Base-by-base conservation (phyloP, 2,329 filamentous ascomycete species). In the Cryoendolithus antarcticus region DNA sequence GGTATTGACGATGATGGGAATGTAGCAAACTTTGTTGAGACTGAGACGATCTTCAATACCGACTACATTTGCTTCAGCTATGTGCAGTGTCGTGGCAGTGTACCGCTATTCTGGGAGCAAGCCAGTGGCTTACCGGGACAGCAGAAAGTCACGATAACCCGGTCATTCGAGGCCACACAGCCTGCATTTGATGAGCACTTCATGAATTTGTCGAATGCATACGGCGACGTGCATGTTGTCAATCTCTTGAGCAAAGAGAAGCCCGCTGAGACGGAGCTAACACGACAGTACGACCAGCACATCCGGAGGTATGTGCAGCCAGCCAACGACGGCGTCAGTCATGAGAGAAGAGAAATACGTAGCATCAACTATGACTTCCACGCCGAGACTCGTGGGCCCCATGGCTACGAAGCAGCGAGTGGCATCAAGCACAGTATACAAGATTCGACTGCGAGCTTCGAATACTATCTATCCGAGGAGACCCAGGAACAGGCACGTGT, bases 11-110 rank as follows among this genome's bases (percentile, higher is more conserved):
- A 98, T 57, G 86, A 96, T 55, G 91, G 91, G 9, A 86, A 96
- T 52, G 91, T 96, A 21, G 88, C 91, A 44, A 98, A 98, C 60
- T 98, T 94, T 61, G 91, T 96, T n/a, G 91, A 98, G 62, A 91
- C 86, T 0, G 91, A 98, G 62, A 93, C 86, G 0, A 77, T 89
- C 31, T 88, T 93, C 55, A 94, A 84, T 80, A 50, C 82, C 83
- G 1, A 75, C 77, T 70, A 69, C 1, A 75, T 86, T 5, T 77
- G 86, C 40, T 96, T 96, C 58, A 96, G 91, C 0, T 98, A 95
- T 60, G 85, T 80, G 2, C 91, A 98, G 61, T 76, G 93, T 19
- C 76, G 91, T 51, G 91, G 91, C 30, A 95, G 88, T 5, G 85
- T 98, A 6, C 91, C 91, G 1, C 72, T 96, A 2, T 98, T 98